Evolutionary conservation across 2,329 filamentous ascomycete genomes (phyloP), one percentile per base, ranked within the genome.

Genomic region (Ophiosphaerella narmari): DNA sequence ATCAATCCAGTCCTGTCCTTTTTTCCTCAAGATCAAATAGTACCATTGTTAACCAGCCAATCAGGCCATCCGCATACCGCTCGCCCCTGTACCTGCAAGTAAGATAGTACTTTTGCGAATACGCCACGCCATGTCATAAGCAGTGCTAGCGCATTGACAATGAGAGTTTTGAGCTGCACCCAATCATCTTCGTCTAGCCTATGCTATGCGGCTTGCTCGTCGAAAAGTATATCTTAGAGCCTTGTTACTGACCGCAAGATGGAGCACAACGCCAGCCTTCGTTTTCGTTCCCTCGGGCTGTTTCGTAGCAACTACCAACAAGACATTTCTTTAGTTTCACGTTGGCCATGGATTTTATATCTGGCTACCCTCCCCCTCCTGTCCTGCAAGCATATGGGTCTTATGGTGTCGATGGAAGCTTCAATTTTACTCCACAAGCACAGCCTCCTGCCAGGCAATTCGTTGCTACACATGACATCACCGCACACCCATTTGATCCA

Each of bases 91-190:
- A 21, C 18, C 18, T 21, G 18, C 18, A 21, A 21, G 18, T 21
- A 29, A 7, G 26, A 29, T 29, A 29, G 26, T 29, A 29, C 26
- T 29, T 29, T 29, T 29, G 26, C 26, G 11, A 21, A 29, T 11
- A 29, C 26, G 26, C 11, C 6, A 29, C 7, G 11, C 11, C 26
- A 29, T 29, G 26, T 11, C 26, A 29, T 8, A 29, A 29, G 26
- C 26, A 29, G 26, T 2, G 11, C 39, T 32, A 33, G 26, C 14
- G 39, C 39, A 9, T 7, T 29, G 14, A 33, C 29, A 41, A 45
- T 49, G 9, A 41, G 41, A 49, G 41, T 48, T 48, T 42, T 48
- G 45, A 29, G 18, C 45, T 48, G 39, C 18, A 38, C 37, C 45
- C 45, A 48, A 48, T 48, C 45, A 26, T 32, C 29, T 16, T 35